phyloP scores from a whole-genome alignment of 2,329 filamentous ascomycete species.

The Emmonsiellopsis sp. region DNA sequence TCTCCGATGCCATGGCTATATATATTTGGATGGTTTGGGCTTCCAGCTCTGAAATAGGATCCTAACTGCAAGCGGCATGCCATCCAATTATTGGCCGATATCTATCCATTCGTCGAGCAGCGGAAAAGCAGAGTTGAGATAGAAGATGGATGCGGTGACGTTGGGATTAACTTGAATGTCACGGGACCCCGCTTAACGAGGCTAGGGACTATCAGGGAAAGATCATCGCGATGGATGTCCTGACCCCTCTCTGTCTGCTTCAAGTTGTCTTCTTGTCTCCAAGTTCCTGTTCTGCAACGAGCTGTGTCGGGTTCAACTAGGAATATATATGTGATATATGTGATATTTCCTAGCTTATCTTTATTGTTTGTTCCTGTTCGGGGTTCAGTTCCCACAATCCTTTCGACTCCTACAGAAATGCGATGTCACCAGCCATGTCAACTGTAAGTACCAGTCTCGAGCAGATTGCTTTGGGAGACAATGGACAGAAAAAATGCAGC shows the following conservation, averaged over 20 bases:
- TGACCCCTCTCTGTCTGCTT: neutral
- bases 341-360: neutral
- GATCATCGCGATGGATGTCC: neutral
- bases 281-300: too few species aligned
- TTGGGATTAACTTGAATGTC: neutral
- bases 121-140: too few species aligned
- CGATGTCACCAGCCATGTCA: neutral
- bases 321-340: neutral
- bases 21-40: too few species aligned
- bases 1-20: too few species aligned
- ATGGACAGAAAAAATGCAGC: slow-evolving; percentile 1
- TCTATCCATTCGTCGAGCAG: too few species aligned
- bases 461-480: neutral
- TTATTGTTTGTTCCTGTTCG: neutral
- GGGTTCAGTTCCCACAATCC: too few species aligned
- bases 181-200: neutral
- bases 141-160: too few species aligned
- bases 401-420: neutral
- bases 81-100: too few species aligned
- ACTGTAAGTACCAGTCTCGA: neutral
- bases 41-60: too few species aligned
- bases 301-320: too few species aligned
- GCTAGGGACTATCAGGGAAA: neutral
- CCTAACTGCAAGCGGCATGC: too few species aligned
- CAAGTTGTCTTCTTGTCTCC: neutral